Percentiles rank a stretch among this genome's conserved stretches.
These are phyloP conservation scores for Tricholomella constricta DNA, from an alignment of 768 basidiomycete genomes.

Conservation along the genomic window DNA sequence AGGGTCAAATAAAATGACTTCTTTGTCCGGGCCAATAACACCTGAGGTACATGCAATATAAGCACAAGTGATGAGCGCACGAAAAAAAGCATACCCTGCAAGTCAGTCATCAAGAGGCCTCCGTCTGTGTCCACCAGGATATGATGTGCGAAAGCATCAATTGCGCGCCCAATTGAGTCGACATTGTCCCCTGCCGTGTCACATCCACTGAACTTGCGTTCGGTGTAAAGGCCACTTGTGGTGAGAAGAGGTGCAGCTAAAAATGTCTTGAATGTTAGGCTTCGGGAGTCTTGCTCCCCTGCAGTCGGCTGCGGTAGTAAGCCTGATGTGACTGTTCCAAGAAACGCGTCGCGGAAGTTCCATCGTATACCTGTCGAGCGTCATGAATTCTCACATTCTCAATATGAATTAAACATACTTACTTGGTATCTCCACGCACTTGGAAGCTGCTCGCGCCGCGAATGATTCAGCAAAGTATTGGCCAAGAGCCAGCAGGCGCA, in stretches of 20 bases:
- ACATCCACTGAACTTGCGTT: constrained; percentile 6
- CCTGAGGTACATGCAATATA: background rate
- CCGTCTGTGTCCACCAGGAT: background rate
- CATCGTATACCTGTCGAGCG: background rate
- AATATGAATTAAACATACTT: too few relatives aligned
- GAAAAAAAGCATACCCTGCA: background rate
- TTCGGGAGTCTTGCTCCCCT: background rate
- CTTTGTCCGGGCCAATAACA: background rate
- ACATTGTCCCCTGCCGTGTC: background rate
- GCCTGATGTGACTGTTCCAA: background rate
- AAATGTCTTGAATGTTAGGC: background rate
- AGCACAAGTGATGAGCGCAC: too few relatives aligned
- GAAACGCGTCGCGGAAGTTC: background rate
- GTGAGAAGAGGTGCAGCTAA: background rate
- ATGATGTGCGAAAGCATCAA: constrained; percentile 10
- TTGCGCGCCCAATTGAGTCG: background rate
- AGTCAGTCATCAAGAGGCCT: background rate
- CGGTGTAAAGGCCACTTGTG: background rate
- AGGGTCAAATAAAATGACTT: constrained; percentile 2
- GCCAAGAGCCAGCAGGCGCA: background rate
- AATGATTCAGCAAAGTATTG: constrained; percentile 3
- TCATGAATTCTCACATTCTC: too few relatives aligned
- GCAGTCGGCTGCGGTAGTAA: background rate
- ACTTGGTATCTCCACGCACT: too few relatives aligned
- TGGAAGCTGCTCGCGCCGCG: background rate